Evolutionary conservation across 768 basidiomycete species (phyloP).

Genomic region (Russula brevipes): DNA sequence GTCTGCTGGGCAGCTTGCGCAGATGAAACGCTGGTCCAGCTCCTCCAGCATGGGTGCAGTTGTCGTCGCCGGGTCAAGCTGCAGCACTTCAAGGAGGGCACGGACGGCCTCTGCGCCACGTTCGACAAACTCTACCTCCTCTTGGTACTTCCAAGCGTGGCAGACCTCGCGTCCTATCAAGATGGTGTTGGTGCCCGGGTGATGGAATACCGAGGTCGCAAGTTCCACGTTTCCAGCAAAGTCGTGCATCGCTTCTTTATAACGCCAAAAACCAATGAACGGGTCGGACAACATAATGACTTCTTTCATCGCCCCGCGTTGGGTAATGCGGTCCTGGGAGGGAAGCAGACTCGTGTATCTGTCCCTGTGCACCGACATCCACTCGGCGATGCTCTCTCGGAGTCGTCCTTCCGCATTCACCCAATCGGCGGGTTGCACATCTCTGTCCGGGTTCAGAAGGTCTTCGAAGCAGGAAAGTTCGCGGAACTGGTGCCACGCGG

Average conservation of each 20-base stretch:
- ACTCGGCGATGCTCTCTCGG: conserved; percentile 13
- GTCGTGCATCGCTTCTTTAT: background rate
- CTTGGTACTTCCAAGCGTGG: conserved; percentile 16
- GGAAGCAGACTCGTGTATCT: conserved; percentile 1
- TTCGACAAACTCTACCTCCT: background rate
- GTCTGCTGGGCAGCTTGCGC: background rate
- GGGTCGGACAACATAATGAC: conserved; percentile 10
- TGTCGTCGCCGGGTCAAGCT: background rate
- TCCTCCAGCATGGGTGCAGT: conserved; percentile 11
- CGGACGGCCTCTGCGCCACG: conserved; percentile 11
- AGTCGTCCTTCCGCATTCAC: background rate
- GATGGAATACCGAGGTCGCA: conserved; percentile 17
- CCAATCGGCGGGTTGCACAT: conserved; percentile 10
- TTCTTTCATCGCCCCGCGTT: background rate
- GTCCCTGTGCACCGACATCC: conserved; percentile 14
- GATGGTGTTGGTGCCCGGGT: background rate
- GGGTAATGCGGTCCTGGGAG: background rate
- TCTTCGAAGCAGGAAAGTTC: conserved; percentile 21
- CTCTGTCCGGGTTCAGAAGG: conserved; percentile 2
- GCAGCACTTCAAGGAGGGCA: background rate
- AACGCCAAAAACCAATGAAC: conserved; percentile 1
- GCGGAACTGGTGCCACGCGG: background rate
- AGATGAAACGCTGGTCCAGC: conserved; percentile 6
- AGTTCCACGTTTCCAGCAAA: conserved; percentile 21
- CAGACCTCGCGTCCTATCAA: conserved; percentile 21